Base-by-base conservation (phyloP, 2,329 filamentous ascomycete genomes). In the Pseudohalonectria lignicola region DNA sequence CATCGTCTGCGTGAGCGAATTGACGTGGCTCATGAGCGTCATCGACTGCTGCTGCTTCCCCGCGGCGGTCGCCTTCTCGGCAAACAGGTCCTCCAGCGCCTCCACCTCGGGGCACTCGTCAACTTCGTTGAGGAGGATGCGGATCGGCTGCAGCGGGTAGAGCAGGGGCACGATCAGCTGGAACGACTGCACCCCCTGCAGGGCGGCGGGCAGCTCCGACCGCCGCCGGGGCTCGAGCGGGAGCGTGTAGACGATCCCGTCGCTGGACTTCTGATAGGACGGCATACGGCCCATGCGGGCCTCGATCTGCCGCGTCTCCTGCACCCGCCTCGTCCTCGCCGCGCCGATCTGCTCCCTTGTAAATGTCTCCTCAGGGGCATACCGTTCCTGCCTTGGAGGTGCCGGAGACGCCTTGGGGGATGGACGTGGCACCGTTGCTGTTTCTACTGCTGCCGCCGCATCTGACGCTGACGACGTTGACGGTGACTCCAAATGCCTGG, bases 261-360 rank as follows among this genome's bases (percentile, higher is more conserved):
- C 82, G 21, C 69, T 63, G 1, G 78, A 79, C 45, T 79, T 82
- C 21, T 76, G 71, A 52, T 82, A 92, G 26, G 75, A 57, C 2
- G 76, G 67, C 36, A 82, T 53, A 46, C 80, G 70, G 13, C 80
- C 74, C 66, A 92, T 77, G 23, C 85, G 75, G 20, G 83, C 72
- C 59, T 88, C 82, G 1, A 92, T 67, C 50, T 87, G 83, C 28
- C 78, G 73, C 18, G 74, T 73, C 52, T 90, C 82, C 34, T 70
- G 63, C 16, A 76, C 73, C 43, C 84, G 67, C 39, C 71, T 71
- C 30, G 71, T 68, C 50, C 75, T 74, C 23, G 84, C 84, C 42
- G 71, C 64, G 4, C 62, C 60, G 41, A 74, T 77, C 52, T 86
- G 68, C 34, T 79, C 71, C 26, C 59, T 58, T 0, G 75, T 73